Evolutionary conservation across 2,329 filamentous ascomycete genomes (phyloP).

Genomic region (Xylaria arbuscula): DNA sequence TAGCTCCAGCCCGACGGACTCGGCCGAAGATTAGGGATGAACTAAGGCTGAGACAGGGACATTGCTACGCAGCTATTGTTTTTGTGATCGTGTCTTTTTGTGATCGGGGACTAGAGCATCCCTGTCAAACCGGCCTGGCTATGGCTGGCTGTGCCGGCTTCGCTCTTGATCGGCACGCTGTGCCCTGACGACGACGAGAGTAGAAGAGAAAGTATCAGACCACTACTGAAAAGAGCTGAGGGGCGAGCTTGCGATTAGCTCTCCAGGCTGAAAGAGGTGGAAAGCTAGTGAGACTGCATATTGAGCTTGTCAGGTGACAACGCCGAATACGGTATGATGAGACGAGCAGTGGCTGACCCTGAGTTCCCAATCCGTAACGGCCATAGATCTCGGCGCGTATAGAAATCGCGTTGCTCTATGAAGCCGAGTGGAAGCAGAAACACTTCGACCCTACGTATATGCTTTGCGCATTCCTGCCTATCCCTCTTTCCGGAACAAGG

Average conservation of each 20-base stretch:
- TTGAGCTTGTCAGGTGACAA: slow-evolving; percentile 28
- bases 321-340: slow-evolving; percentile 17
- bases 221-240: slow-evolving; percentile 16
- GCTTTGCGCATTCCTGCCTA: slow-evolving; percentile 17
- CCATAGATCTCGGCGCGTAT: slow-evolving; percentile 15
- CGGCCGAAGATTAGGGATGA: slow-evolving; percentile 8
- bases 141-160: neutral
- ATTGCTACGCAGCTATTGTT: neutral
- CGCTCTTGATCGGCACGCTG: neutral
- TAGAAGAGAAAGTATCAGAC: neutral
- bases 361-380: slow-evolving; percentile 18
- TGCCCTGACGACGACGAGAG: neutral
- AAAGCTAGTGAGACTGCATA: slow-evolving; percentile 7
- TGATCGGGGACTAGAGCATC: neutral
- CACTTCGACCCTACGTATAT: neutral
- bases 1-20: slow-evolving; percentile 11
- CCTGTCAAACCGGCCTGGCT: neutral
- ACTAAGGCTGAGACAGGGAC: slow-evolving; percentile 12
- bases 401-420: slow-evolving; percentile 13
- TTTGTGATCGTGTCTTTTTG: slow-evolving; percentile 1
- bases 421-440: slow-evolving; percentile 20
- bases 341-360: slow-evolving; percentile 17
- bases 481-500: neutral
- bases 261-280: slow-evolving; percentile 8
- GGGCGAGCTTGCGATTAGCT: slow-evolving; percentile 11